phyloP scores from a whole-genome alignment of 2,329 filamentous ascomycete species.

The Emmonsiellopsis sp. region DNA sequence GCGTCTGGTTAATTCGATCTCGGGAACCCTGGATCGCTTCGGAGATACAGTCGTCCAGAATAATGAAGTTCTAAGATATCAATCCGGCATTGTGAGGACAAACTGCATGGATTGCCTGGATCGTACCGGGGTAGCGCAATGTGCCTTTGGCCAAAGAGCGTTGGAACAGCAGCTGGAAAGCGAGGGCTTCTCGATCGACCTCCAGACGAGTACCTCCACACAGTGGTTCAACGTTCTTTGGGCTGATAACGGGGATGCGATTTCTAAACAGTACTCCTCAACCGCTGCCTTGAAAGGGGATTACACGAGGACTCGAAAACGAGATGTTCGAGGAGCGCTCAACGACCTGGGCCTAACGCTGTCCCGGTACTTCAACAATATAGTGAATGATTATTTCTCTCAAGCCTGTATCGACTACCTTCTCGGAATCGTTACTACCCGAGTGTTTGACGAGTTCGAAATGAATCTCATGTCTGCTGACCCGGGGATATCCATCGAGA shows the following conservation, averaged over 20 bases:
- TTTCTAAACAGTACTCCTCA: constrained; percentile 91
- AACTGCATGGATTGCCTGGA: constrained; percentile 99
- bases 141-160: constrained; percentile 74
- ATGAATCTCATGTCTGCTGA: constrained; percentile 88
- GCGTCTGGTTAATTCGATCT: constrained; percentile 62
- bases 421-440: constrained; percentile 73
- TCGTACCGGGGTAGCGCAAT: constrained; percentile 91
- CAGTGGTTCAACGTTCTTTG: constrained; percentile 94
- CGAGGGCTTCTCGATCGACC: constrained; percentile 66
- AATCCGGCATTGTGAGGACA: constrained; percentile 74
- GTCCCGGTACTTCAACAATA: constrained; percentile 67
- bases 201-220: constrained; percentile 67
- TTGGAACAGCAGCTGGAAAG: constrained; percentile 69
- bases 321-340: constrained; percentile 81
- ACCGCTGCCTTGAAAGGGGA: constrained; percentile 95
- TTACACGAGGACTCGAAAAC: constrained; percentile 83
- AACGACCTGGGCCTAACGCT: constrained; percentile 87
- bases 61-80: constrained; percentile 37
- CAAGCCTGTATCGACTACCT: constrained; percentile 93
- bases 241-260: constrained; percentile 95
- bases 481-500: constrained; percentile 76
- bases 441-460: constrained; percentile 91
- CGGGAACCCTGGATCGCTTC: constrained; percentile 56
- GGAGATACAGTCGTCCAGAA: constrained; percentile 58
- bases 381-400: constrained; percentile 95